phyloP scores from a whole-genome alignment of 768 basidiomycete genomes.

The Steccherinum ochraceum region DNA sequence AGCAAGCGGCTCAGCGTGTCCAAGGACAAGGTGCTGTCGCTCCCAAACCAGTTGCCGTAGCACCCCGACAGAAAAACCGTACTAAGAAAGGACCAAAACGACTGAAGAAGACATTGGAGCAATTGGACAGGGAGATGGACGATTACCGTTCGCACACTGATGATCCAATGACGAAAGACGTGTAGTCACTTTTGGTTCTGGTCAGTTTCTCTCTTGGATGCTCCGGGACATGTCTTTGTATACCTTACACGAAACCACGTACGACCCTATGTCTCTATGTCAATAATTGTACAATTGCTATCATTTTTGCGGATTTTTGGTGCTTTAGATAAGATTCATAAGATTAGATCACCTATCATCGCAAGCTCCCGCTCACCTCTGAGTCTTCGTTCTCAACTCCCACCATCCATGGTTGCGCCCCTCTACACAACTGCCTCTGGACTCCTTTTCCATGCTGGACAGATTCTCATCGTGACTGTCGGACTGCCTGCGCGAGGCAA shows the following conservation, averaged over 20 bases:
- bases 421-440: slow-evolving; percentile 90
- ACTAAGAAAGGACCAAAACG: slow-evolving; percentile 72
- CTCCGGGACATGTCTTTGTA: not conserved
- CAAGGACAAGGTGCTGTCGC: not conserved
- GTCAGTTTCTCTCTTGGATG: not conserved
- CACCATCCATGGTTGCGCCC: slow-evolving; percentile 74
- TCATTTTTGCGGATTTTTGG: not conserved
- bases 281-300: not conserved
- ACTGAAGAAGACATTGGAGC: slow-evolving; percentile 44
- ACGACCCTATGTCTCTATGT: no score
- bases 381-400: not conserved
- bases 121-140: slow-evolving; percentile 73
- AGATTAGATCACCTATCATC: slow-evolving; percentile 3
- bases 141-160: slow-evolving; percentile 53
- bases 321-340: no score
- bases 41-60: not conserved
- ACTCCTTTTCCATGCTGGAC: slow-evolving; percentile 86
- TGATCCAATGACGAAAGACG: not conserved
- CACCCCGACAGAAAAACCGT: slow-evolving; percentile 23
- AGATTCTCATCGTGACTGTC: slow-evolving; percentile 89
- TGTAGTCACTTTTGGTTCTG: not conserved
- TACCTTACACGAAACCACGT: not conserved
- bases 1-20: slow-evolving; percentile 1
- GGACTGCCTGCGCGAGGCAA: slow-evolving; percentile 93
- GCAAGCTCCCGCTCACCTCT: not conserved